Conservation (phyloP, 129 eudicot genomes). For the Escallonia herrerae region DNA sequence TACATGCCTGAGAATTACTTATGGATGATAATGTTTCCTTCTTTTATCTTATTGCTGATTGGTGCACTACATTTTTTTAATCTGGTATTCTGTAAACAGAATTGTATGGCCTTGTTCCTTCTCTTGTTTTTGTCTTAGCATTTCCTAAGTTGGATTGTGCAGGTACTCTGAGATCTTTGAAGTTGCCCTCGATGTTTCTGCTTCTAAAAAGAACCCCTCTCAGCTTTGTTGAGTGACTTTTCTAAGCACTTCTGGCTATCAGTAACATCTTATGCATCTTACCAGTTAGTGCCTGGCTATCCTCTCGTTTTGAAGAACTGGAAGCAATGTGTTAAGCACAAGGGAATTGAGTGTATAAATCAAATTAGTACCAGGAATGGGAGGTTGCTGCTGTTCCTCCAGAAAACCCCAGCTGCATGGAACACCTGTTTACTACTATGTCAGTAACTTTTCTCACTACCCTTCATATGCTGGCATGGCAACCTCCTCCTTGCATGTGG, state of each 20-base stretch:
- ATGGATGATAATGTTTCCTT: too few relatives aligned
- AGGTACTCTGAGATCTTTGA: background rate
- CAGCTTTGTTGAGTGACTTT: background rate
- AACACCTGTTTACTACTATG: constrained; percentile 76
- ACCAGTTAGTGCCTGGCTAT: background rate
- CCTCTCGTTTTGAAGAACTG: constrained; percentile 9
- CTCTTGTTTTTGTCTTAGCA: background rate
- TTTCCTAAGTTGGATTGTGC: background rate
- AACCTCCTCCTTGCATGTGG: background rate
- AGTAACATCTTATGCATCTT: background rate
- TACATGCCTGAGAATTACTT: too few relatives aligned
- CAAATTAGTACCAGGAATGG: constrained; percentile 41
- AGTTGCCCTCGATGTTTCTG: background rate
- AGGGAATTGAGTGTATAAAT: background rate
- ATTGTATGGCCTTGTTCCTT: background rate
- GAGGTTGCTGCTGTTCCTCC: constrained; percentile 88
- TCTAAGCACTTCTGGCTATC: background rate
- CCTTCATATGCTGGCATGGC: background rate
- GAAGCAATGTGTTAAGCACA: background rate
- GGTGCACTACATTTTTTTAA: too few relatives aligned
- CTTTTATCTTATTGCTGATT: too few relatives aligned
- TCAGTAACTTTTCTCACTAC: constrained; percentile 24
- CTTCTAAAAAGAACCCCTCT: too few relatives aligned
- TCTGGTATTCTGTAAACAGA: too few relatives aligned
- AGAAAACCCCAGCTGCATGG: constrained; percentile 67